A percentile compares a stretch with the other conserved stretches of the same genome.
phyloP scores from a whole-genome alignment of 2,329 filamentous ascomycete genomes.

The Sordariomycetes sp. region DNA sequence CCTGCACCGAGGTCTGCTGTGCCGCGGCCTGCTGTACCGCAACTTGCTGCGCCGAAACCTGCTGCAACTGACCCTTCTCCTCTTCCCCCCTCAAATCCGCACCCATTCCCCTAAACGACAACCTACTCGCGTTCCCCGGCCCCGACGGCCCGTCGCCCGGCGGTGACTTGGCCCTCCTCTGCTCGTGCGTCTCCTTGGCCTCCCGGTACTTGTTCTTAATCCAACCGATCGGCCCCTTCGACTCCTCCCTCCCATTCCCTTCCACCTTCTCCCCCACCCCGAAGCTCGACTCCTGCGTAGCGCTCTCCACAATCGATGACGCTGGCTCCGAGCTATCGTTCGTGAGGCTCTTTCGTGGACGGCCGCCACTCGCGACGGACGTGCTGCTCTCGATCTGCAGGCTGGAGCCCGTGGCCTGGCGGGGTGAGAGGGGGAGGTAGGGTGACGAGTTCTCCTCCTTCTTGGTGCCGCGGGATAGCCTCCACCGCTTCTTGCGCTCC shows the following conservation, averaged over 20 bases:
- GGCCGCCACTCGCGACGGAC: conserved; percentile 51
- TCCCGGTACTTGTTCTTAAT: conserved; percentile 47
- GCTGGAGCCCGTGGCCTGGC: conserved; percentile 43
- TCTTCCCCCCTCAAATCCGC: conserved; percentile 30
- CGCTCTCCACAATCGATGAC: conserved; percentile 22
- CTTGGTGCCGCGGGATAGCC: conserved; percentile 52
- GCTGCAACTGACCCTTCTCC: conserved; percentile 5
- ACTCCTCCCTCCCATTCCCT: conserved; percentile 24
- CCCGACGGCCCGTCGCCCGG: conserved; percentile 13
- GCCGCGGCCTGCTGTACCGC: not conserved
- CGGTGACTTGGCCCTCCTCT: conserved; percentile 42
- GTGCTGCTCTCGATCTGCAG: conserved; percentile 53
- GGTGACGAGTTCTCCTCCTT: conserved; percentile 35
- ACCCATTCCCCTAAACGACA: conserved; percentile 30
- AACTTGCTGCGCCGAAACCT: not conserved
- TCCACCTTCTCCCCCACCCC: conserved; percentile 18
- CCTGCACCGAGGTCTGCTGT: not conserved
- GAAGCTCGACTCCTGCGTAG: conserved; percentile 17
- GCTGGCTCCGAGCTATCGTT: conserved; percentile 36
- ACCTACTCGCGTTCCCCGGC: conserved; percentile 12
- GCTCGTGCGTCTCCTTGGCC: conserved; percentile 41
- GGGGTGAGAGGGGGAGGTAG: conserved; percentile 26
- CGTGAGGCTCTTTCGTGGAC: conserved; percentile 32
- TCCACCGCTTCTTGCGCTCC: conserved; percentile 58
- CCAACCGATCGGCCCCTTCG: conserved; percentile 40